phyloP scores from a whole-genome alignment of 768 basidiomycete species.

The Serpula lacrymans region DNA sequence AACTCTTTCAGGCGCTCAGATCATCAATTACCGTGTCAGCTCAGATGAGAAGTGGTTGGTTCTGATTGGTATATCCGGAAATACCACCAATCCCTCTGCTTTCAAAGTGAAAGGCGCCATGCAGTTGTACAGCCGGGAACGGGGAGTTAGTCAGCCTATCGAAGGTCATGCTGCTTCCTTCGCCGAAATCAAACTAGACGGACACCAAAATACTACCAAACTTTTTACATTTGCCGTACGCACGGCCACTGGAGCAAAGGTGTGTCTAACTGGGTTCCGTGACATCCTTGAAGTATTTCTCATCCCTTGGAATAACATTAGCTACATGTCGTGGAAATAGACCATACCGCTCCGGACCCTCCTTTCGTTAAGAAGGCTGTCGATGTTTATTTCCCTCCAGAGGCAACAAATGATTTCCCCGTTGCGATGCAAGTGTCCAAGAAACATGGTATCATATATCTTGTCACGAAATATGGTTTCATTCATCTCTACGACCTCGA shows the following conservation, averaged over 20 bases:
- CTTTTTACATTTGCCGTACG: slow-evolving; percentile 94
- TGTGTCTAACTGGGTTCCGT: slow-evolving; percentile 31
- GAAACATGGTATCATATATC: slow-evolving; percentile 94
- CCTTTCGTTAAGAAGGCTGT: slow-evolving; percentile 96
- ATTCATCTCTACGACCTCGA: slow-evolving; percentile 99
- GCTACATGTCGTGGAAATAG: slow-evolving; percentile 98
- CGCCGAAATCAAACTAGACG: slow-evolving; percentile 87
- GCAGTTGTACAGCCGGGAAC: slow-evolving; percentile 92
- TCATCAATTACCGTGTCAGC: slow-evolving; percentile 96
- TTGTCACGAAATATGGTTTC: slow-evolving; percentile 99
- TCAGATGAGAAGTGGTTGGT: slow-evolving; percentile 97
- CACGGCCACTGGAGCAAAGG: slow-evolving; percentile 97
- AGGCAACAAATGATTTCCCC: slow-evolving; percentile 97
- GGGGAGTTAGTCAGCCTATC: slow-evolving; percentile 94
- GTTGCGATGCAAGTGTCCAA: slow-evolving; percentile 99
- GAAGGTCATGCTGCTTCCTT: slow-evolving; percentile 98
- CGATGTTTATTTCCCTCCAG: slow-evolving; percentile 98
- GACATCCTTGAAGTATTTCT: not conserved
- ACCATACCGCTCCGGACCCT: slow-evolving; percentile 89
- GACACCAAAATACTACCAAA: slow-evolving; percentile 80
- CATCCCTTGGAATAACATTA: slow-evolving; percentile 27
- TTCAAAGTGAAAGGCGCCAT: slow-evolving; percentile 99
- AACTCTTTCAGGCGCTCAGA: slow-evolving; percentile 90
- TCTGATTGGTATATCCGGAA: slow-evolving; percentile 90
- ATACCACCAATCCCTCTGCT: slow-evolving; percentile 86